These are phyloP conservation scores for Beta lomatogona DNA, from an alignment of 179 eudicot species.

Conservation along the genomic window DNA sequence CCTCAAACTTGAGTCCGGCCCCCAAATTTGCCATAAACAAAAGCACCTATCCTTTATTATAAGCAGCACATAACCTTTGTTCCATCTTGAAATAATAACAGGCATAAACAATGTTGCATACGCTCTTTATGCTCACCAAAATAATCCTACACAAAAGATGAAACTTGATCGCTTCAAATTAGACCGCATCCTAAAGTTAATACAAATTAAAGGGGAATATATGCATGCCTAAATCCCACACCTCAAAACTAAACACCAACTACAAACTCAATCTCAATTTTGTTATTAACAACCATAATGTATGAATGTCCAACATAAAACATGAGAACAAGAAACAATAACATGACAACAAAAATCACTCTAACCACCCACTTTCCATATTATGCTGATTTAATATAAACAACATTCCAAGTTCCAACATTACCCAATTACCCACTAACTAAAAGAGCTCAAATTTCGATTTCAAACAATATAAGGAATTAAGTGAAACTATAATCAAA, in stretches of 20 bases:
- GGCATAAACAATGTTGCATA: not conserved
- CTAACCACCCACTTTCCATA: too few relatives aligned
- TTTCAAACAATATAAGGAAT: not conserved
- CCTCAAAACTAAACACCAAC: not conserved
- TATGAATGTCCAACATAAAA: too few relatives aligned
- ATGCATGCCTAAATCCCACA: not conserved
- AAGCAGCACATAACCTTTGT: not conserved
- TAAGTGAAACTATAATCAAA: not conserved
- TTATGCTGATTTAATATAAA: not conserved
- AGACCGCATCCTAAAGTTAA: not conserved
- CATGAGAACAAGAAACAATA: too few relatives aligned
- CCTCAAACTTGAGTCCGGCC: not conserved
- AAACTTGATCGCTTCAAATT: constrained; percentile 4
- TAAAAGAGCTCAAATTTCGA: not conserved
- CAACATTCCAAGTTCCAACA: not conserved
- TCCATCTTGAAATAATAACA: not conserved
- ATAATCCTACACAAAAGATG: not conserved
- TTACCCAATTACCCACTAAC: not conserved
- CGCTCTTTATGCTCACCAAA: not conserved
- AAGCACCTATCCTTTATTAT: not conserved
- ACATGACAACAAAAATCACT: not conserved
- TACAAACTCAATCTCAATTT: not conserved
- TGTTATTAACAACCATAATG: not conserved
- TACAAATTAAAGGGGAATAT: not conserved
- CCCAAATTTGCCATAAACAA: not conserved